Conservation (phyloP, 306 rosid genomes). For the Dalbergia oliveri region DNA sequence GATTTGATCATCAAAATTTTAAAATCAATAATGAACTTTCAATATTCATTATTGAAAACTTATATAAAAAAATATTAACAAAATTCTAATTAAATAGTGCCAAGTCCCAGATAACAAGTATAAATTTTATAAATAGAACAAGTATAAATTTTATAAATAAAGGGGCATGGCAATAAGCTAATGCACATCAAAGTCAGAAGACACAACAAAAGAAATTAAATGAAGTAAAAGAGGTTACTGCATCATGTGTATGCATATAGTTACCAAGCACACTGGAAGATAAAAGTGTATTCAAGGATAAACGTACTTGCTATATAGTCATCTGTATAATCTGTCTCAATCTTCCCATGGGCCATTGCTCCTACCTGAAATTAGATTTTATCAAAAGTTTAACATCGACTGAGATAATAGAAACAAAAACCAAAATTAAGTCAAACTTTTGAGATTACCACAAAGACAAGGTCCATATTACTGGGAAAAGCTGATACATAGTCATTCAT, state of each 20-base stretch:
- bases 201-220: background rate
- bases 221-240: conserved; percentile 2
- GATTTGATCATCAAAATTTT: background rate
- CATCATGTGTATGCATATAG: too few relatives aligned
- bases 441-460: conserved; percentile 85
- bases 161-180: background rate
- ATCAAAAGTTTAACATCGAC: background rate
- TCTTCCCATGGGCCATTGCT: conserved; percentile 91
- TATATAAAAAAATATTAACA: background rate
- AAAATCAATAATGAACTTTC: background rate
- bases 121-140: background rate
- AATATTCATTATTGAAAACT: too few relatives aligned
- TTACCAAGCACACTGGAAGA: background rate
- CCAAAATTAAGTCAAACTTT: conserved; percentile 2
- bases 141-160: background rate
- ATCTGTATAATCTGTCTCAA: conserved; percentile 76
- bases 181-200: background rate
- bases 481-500: conserved; percentile 58
- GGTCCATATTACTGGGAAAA: conserved; percentile 47
- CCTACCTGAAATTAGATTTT: conserved; percentile 68
- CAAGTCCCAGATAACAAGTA: background rate
- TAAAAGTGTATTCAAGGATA: background rate
- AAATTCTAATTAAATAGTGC: too few relatives aligned
- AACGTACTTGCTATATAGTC: conserved; percentile 81
- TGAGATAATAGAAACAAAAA: background rate